These are phyloP conservation scores for Taphrina flavorubra DNA, from an alignment of 1,139 yeast genomes.

Conservation along the genomic window DNA sequence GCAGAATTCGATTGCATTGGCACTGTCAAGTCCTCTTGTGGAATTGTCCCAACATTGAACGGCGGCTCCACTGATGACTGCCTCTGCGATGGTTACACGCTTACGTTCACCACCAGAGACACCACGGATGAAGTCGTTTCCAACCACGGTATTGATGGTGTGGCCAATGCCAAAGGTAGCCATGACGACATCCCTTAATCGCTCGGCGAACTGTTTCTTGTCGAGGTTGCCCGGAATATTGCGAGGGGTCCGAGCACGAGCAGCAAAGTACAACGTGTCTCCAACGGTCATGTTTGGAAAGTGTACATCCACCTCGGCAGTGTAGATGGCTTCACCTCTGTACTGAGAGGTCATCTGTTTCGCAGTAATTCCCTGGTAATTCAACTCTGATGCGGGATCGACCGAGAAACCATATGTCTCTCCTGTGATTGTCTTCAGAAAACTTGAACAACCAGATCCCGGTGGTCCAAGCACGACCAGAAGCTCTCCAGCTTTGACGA, in stretches of 20 bases:
- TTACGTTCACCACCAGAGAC: conserved; percentile 71
- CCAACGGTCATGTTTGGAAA: conserved; percentile 77
- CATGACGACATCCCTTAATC: conserved; percentile 70
- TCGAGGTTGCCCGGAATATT: conserved; percentile 66
- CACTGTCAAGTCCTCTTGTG: conserved; percentile 75
- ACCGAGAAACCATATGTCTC: conserved; percentile 56
- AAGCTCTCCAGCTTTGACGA: conserved; percentile 66
- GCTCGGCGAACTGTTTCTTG: conserved; percentile 64
- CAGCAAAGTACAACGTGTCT: conserved; percentile 70
- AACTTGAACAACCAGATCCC: conserved; percentile 70
- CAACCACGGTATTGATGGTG: conserved; percentile 63
- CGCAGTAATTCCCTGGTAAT: conserved; percentile 60
- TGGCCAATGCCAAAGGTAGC: conserved; percentile 69
- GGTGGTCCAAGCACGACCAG: conserved; percentile 68
- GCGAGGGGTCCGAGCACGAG: conserved; percentile 67
- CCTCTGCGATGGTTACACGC: conserved; percentile 68
- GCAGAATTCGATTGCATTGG: conserved; percentile 76
- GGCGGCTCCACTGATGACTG: conserved; percentile 64
- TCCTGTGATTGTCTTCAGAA: conserved; percentile 63
- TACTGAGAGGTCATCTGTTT: conserved; percentile 59
- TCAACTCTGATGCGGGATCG: conserved; percentile 49
- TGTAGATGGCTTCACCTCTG: conserved; percentile 74
- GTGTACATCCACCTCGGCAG: conserved; percentile 71
- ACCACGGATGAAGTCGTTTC: conserved; percentile 67
- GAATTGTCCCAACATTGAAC: conserved; percentile 78